phyloP scores from a whole-genome alignment of 2,329 filamentous ascomycete species.

The Aspergillus pseudoglaucus region DNA sequence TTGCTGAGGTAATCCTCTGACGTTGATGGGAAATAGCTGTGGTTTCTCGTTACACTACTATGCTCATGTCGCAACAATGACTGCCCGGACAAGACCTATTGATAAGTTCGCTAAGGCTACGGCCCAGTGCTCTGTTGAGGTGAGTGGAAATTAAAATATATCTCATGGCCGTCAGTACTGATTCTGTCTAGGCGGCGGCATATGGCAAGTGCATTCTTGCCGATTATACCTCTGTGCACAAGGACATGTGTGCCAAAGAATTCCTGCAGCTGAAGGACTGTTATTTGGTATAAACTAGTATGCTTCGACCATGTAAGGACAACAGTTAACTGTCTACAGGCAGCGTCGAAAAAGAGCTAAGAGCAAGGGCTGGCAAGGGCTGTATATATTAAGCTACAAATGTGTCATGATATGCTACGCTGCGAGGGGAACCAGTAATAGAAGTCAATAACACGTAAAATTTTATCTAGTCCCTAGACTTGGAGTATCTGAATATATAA shows the following conservation, averaged over 20 bases:
- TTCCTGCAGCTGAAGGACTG: constrained; percentile 84
- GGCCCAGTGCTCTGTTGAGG: constrained; percentile 61
- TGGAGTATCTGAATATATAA: constrained; percentile 3
- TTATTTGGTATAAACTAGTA: constrained; percentile 59
- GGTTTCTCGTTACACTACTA: not conserved
- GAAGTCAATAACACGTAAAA: no score
- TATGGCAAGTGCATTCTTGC: constrained; percentile 89
- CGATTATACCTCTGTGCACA: constrained; percentile 84
- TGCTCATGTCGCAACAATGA: not conserved
- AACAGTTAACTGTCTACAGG: constrained; percentile 28
- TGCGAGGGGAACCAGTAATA: no score
- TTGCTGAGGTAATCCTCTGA: not conserved
- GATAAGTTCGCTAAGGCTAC: constrained; percentile 62
- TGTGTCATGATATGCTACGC: not conserved
- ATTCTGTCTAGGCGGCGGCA: constrained; percentile 57
- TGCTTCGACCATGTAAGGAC: constrained; percentile 5
- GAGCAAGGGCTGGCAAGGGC: not conserved
- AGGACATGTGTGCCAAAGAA: constrained; percentile 82
- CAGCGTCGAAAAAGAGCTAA: constrained; percentile 44
- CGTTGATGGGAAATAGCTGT: not conserved
- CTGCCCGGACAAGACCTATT: constrained; percentile 53
- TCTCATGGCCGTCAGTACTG: not conserved
- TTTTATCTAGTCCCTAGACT: not conserved
- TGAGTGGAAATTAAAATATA: constrained; percentile 26
- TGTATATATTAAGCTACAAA: not conserved